phyloP scores from a whole-genome alignment of 176 grass and related monocot species.

The Aegilops umbellulata region DNA sequence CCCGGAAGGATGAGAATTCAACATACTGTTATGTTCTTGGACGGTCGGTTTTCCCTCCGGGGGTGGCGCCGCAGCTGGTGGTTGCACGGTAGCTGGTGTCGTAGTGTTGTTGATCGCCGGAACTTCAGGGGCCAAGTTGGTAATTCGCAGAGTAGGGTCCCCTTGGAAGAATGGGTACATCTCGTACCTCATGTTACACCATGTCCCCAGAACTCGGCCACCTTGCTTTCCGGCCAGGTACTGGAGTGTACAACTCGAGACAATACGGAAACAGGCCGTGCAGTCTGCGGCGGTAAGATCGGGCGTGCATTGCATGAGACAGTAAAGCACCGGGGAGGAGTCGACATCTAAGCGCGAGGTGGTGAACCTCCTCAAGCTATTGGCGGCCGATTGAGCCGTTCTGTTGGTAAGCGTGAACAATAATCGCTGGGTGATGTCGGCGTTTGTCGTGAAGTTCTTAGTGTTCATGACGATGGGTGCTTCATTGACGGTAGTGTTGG shows the following conservation, averaged over 20 bases:
- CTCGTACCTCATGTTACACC: slow-evolving; percentile 29
- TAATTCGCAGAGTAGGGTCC: background rate
- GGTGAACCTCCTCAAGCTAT: slow-evolving; percentile 13
- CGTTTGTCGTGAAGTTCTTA: background rate
- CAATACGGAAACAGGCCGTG: background rate
- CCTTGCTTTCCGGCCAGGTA: background rate
- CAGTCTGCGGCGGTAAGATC: slow-evolving; percentile 19
- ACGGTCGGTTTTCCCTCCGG: background rate
- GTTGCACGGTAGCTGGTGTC: background rate
- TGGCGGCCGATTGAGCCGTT: slow-evolving; percentile 2
- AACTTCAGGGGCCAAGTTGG: background rate
- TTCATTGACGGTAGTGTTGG: background rate
- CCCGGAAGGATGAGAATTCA: background rate
- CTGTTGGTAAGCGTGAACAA: slow-evolving; percentile 7
- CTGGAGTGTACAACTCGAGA: background rate
- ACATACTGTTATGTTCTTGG: background rate
- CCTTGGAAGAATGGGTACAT: background rate
- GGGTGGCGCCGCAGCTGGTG: background rate
- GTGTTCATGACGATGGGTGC: too few species aligned
- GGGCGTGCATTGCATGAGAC: slow-evolving; percentile 49
- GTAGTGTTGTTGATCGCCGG: background rate
- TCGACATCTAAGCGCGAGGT: background rate
- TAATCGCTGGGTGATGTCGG: background rate
- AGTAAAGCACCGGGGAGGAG: background rate
- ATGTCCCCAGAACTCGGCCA: background rate